phyloP scores from a whole-genome alignment of 495 filamentous ascomycete genomes.

The Aspergillus incahuasiensis region DNA sequence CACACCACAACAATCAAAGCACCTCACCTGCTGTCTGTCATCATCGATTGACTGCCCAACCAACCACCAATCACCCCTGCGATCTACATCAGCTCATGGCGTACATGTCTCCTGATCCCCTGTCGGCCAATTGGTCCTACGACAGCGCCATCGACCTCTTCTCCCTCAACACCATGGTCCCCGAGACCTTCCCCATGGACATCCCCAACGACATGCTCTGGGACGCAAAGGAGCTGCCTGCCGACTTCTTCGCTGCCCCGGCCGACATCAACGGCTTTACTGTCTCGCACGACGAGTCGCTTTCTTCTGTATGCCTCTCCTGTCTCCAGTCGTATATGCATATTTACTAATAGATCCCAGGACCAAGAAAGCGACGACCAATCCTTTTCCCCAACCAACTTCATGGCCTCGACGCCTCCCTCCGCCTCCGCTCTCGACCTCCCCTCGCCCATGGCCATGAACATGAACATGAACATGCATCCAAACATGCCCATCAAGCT shows the following conservation, averaged over 20 bases:
- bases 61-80: too few relatives aligned
- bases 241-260: conserved; percentile 31
- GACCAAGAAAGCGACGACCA: conserved; percentile 44
- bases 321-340: background rate
- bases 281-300: conserved; percentile 34
- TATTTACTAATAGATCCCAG: conserved; percentile 17
- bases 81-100: background rate
- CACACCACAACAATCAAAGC: background rate
- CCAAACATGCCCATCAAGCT: background rate
- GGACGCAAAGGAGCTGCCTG: conserved; percentile 35
- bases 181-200: conserved; percentile 33
- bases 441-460: conserved; percentile 11
- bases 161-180: conserved; percentile 33
- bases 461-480: background rate
- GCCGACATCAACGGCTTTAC: conserved; percentile 35
- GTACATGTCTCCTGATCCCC: conserved; percentile 26
- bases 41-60: background rate
- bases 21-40: too few relatives aligned
- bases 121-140: conserved; percentile 43
- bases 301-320: conserved; percentile 31
- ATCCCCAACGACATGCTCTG: conserved; percentile 32
- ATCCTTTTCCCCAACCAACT: conserved; percentile 28
- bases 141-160: conserved; percentile 41
- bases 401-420: conserved; percentile 21
- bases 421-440: conserved; percentile 10